Evolutionary conservation across 441 rosid species (phyloP).

Genomic region (Adansonia grandidieri): DNA sequence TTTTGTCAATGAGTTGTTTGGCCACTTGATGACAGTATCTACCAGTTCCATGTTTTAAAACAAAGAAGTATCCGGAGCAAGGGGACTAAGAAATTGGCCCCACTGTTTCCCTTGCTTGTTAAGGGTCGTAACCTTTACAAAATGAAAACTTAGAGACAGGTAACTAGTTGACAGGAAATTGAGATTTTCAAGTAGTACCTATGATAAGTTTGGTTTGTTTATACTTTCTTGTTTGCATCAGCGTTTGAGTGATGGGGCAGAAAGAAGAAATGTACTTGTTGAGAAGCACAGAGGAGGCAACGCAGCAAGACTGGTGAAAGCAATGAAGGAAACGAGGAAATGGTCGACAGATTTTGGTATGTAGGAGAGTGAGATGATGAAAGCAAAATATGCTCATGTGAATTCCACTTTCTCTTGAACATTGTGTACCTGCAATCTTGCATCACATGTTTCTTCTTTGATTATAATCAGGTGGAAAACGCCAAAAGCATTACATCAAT

Average conservation of each 20-base stretch:
- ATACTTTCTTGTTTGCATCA: slow-evolving; percentile 29
- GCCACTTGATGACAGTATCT: slow-evolving; percentile 10
- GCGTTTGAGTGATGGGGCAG: slow-evolving; percentile 56
- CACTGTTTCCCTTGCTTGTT: slow-evolving; percentile 60
- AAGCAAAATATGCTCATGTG: slow-evolving; percentile 13
- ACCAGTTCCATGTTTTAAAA: slow-evolving; percentile 15
- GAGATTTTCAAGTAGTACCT: slow-evolving; percentile 14
- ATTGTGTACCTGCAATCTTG: neutral
- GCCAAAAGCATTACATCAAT: slow-evolving; percentile 37
- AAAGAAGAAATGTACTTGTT: slow-evolving; percentile 50
- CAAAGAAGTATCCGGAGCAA: too few species aligned
- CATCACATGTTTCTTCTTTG: slow-evolving; percentile 9
- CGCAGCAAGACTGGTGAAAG: slow-evolving; percentile 57
- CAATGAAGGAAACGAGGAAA: slow-evolving; percentile 38
- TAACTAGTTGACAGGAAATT: slow-evolving; percentile 18
- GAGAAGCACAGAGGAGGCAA: slow-evolving; percentile 68
- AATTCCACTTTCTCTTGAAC: neutral
- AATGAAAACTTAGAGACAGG: slow-evolving; percentile 61
- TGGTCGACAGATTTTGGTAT: slow-evolving; percentile 38
- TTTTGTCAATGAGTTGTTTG: neutral
- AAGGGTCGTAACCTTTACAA: slow-evolving; percentile 67
- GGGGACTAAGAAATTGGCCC: slow-evolving; percentile 42
- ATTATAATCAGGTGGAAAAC: slow-evolving; percentile 32
- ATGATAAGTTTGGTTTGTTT: slow-evolving; percentile 14
- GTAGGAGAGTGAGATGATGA: slow-evolving; percentile 20